phyloP scores from a whole-genome alignment of 305 asterid species.

The Fraxinus nigra region DNA sequence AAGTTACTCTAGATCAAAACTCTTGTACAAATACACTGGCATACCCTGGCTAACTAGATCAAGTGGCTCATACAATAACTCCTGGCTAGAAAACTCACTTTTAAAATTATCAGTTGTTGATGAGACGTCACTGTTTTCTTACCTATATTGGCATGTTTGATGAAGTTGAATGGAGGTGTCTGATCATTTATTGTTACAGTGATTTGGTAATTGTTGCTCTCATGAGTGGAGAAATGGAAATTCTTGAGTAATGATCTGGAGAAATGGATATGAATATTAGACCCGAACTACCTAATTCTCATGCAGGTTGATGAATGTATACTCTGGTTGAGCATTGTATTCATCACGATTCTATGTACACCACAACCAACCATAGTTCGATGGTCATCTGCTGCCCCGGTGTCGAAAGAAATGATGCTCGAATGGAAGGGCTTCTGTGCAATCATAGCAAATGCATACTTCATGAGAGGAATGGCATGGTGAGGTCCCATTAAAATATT shows the following conservation, averaged over 20 bases:
- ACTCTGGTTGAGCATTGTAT: constrained; percentile 80
- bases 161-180: not conserved
- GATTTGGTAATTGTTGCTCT: not conserved
- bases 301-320: constrained; percentile 86
- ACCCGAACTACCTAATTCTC: not conserved
- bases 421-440: constrained; percentile 96
- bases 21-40: too few species aligned
- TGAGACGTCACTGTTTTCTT: not conserved
- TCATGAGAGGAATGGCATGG: constrained; percentile 98
- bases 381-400: constrained; percentile 85
- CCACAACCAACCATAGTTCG: constrained; percentile 94
- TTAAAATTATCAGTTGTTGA: not conserved
- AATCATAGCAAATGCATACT: constrained; percentile 90
- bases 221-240: not conserved
- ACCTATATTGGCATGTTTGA: not conserved
- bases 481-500: constrained; percentile 26
- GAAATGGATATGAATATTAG: not conserved
- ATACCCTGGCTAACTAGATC: too few species aligned
- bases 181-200: not conserved
- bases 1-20: too few species aligned
- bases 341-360: constrained; percentile 86
- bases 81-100: not conserved
- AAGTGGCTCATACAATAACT: too few species aligned
- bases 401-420: constrained; percentile 56
- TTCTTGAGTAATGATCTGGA: not conserved